phyloP scores from a whole-genome alignment of 441 rosid species.

The Mallotus repandus region DNA sequence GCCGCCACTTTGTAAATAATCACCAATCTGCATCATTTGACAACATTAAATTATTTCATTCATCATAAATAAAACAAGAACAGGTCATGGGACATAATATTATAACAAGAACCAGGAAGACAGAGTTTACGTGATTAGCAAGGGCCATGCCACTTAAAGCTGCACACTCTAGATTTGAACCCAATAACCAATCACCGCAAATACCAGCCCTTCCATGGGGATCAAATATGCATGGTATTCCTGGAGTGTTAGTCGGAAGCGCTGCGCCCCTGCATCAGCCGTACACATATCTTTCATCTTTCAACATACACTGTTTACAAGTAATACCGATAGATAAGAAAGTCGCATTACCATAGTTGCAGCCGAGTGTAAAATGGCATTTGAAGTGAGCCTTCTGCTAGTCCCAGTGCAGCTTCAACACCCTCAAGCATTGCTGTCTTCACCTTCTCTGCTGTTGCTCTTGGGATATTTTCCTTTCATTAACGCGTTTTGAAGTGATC shows the following conservation, averaged over 20 bases:
- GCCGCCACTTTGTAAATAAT: slow-evolving; percentile 52
- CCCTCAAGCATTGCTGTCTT: slow-evolving; percentile 72
- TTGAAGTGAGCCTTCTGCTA: slow-evolving; percentile 58
- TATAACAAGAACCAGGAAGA: background rate
- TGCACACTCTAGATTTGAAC: slow-evolving; percentile 83
- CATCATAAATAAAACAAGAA: no score
- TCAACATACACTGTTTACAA: no score
- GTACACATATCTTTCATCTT: no score
- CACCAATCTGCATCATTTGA: slow-evolving; percentile 52
- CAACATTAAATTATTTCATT: background rate
- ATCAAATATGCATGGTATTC: slow-evolving; percentile 75
- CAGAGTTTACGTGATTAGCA: slow-evolving; percentile 55
- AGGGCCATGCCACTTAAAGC: slow-evolving; percentile 85
- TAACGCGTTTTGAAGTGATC: background rate
- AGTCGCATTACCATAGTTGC: slow-evolving; percentile 62
- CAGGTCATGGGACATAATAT: no score
- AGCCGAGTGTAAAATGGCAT: slow-evolving; percentile 55
- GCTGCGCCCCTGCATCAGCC: slow-evolving; percentile 77
- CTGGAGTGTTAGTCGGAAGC: slow-evolving; percentile 70
- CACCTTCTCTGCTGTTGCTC: slow-evolving; percentile 69
- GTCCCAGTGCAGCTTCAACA: slow-evolving; percentile 74
- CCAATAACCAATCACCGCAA: slow-evolving; percentile 92
- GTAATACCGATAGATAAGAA: no score
- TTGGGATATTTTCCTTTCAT: slow-evolving; percentile 76
- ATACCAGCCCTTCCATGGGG: slow-evolving; percentile 89